phyloP scores from a whole-genome alignment of 129 eudicot genomes.

The Escallonia rubra region DNA sequence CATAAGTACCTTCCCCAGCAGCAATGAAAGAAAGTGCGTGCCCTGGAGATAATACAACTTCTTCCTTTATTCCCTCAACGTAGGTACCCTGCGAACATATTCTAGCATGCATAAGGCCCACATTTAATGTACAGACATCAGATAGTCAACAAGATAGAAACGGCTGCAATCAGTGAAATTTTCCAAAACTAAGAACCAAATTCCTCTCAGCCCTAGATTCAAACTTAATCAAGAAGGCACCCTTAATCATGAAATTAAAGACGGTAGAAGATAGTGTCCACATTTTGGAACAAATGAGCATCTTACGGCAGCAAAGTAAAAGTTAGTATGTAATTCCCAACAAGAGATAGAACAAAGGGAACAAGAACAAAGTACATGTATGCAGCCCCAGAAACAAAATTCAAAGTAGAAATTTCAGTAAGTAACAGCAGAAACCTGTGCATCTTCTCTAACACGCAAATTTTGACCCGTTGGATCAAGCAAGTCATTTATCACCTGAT shows the following conservation, averaged over 20 bases:
- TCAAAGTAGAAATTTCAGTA: background rate
- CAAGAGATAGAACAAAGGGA: background rate
- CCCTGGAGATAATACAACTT: slow-evolving; percentile 97
- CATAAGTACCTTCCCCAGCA: slow-evolving; percentile 86
- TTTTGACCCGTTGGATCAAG: slow-evolving; percentile 98
- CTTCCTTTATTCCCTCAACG: slow-evolving; percentile 98
- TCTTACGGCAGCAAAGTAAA: background rate
- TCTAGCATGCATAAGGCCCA: background rate
- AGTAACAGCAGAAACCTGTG: slow-evolving; percentile 58
- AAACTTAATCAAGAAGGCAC: background rate
- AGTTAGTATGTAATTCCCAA: background rate
- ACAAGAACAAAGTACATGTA: background rate
- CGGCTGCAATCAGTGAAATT: background rate
- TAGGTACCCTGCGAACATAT: slow-evolving; percentile 68
- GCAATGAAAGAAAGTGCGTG: slow-evolving; percentile 98
- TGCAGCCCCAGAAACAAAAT: slow-evolving; percentile 4
- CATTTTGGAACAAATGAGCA: background rate
- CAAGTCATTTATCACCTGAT: slow-evolving; percentile 95
- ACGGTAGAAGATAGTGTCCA: background rate
- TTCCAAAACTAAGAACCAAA: background rate
- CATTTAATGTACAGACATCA: background rate
- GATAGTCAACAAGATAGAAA: background rate
- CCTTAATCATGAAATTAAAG: background rate
- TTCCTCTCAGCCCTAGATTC: background rate
- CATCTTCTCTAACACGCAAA: slow-evolving; percentile 97